Conservation (phyloP, 106 monocot genomes). For the Posidonia australis region DNA sequence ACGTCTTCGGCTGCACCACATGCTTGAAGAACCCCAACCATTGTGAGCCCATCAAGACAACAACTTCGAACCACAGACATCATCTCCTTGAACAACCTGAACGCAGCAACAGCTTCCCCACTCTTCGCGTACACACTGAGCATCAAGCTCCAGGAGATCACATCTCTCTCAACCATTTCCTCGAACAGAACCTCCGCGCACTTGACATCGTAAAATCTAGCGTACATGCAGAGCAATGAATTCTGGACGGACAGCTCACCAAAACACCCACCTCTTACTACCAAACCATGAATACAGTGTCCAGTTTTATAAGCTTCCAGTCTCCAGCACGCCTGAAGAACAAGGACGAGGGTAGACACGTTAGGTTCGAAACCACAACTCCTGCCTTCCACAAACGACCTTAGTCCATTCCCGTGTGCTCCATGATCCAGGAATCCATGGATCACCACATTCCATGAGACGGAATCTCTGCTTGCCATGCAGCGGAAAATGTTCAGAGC, state of each 20-base stretch:
- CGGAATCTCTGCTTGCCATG: slow-evolving; percentile 43
- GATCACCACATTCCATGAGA: slow-evolving; percentile 70
- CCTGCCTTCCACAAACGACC: slow-evolving; percentile 30
- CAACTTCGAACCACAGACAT: slow-evolving; percentile 1
- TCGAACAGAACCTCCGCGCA: slow-evolving; percentile 55
- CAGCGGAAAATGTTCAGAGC: slow-evolving; percentile 28
- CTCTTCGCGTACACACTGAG: slow-evolving; percentile 37
- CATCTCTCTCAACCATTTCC: slow-evolving; percentile 55
- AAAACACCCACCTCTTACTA: slow-evolving; percentile 32
- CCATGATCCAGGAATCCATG: slow-evolving; percentile 42
- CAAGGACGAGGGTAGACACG: slow-evolving; percentile 51
- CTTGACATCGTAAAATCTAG: slow-evolving; percentile 19
- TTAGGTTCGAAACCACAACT: slow-evolving; percentile 38
- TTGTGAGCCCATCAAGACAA: slow-evolving; percentile 36
- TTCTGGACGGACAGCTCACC: slow-evolving; percentile 33
- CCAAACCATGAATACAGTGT: slow-evolving; percentile 31
- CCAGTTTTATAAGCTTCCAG: slow-evolving; percentile 27
- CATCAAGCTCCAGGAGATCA: slow-evolving; percentile 61
- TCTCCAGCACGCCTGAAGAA: slow-evolving; percentile 61
- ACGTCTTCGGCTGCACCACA: slow-evolving; percentile 23
- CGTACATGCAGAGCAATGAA: slow-evolving; percentile 47
- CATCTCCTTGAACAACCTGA: slow-evolving; percentile 43
- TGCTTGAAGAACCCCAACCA: slow-evolving; percentile 59
- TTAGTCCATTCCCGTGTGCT: slow-evolving; percentile 25
- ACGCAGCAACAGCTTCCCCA: slow-evolving; percentile 7